Conservation (phyloP, 306 rosid genomes). For the Dryas alaskensis region DNA sequence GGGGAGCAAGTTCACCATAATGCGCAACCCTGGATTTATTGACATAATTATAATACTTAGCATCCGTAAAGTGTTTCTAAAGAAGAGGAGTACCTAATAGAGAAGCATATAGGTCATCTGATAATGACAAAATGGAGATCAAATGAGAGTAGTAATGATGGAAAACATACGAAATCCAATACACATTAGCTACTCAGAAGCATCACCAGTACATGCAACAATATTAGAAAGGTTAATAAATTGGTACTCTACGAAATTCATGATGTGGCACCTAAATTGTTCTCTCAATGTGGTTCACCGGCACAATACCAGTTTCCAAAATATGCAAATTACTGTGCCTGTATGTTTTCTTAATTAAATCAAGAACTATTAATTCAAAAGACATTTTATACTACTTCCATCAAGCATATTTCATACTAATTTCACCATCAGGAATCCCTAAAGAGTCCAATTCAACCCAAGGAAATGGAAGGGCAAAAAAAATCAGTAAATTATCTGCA, state of each 20-base stretch:
- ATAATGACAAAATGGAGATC: neutral
- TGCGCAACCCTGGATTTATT: conserved; percentile 55
- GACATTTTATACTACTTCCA: too few relatives aligned
- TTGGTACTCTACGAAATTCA: neutral
- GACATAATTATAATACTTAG: conserved; percentile 20
- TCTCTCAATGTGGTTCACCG: neutral
- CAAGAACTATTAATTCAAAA: neutral
- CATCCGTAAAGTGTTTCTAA: neutral
- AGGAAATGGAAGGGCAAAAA: neutral
- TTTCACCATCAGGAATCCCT: neutral
- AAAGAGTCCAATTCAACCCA: neutral
- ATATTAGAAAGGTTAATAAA: neutral
- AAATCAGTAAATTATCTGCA: too few relatives aligned
- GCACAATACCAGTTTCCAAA: neutral
- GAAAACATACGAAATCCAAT: neutral
- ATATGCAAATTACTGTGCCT: neutral
- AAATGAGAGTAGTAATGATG: neutral
- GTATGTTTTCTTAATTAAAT: neutral
- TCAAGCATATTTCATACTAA: neutral
- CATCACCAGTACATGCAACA: neutral
- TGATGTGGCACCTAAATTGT: too few relatives aligned
- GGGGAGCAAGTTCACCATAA: conserved; percentile 87
- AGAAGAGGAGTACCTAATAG: neutral
- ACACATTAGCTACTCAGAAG: neutral
- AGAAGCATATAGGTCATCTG: neutral